Evolutionary conservation across 768 basidiomycete species (phyloP).

Genomic region (Leucosporidium yakuticum): DNA sequence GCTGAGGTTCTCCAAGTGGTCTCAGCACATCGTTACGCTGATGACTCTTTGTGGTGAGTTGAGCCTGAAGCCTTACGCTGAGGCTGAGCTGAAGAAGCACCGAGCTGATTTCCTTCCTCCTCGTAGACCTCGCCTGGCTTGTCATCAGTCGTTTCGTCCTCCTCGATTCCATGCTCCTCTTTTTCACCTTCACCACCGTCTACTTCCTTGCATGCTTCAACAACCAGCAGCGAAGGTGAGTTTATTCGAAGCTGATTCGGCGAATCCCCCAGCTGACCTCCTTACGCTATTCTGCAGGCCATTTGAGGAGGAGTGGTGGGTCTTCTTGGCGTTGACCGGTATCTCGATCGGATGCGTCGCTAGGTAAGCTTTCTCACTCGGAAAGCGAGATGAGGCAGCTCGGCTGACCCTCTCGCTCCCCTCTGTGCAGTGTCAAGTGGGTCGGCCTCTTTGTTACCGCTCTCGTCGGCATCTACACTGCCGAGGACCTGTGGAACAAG

Average conservation of each 20-base stretch:
- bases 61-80: slow-evolving; percentile 17
- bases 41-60: slow-evolving; percentile 84
- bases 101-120: background rate
- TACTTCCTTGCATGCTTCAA: slow-evolving; percentile 94
- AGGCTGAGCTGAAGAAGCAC: background rate
- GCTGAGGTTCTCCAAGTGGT: slow-evolving; percentile 81
- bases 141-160: slow-evolving; percentile 96
- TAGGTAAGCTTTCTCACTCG: slow-evolving; percentile 51
- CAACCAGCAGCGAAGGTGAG: slow-evolving; percentile 89
- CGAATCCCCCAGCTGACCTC: background rate
- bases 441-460: slow-evolving; percentile 92
- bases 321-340: slow-evolving; percentile 91
- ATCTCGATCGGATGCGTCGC: slow-evolving; percentile 90
- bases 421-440: slow-evolving; percentile 77
- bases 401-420: background rate
- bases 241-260: slow-evolving; percentile 19
- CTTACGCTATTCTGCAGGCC: slow-evolving; percentile 54
- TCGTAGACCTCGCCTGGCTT: slow-evolving; percentile 86
- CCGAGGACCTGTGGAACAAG: slow-evolving; percentile 98
- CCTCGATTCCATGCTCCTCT: slow-evolving; percentile 95
- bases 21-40: slow-evolving; percentile 82
- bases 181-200: slow-evolving; percentile 96
- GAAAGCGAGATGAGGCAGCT: background rate
- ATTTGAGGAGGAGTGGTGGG: slow-evolving; percentile 96
- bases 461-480: slow-evolving; percentile 88